Conservation (phyloP, 2,329 filamentous ascomycete species). For the Neofusicoccum laricinum region DNA sequence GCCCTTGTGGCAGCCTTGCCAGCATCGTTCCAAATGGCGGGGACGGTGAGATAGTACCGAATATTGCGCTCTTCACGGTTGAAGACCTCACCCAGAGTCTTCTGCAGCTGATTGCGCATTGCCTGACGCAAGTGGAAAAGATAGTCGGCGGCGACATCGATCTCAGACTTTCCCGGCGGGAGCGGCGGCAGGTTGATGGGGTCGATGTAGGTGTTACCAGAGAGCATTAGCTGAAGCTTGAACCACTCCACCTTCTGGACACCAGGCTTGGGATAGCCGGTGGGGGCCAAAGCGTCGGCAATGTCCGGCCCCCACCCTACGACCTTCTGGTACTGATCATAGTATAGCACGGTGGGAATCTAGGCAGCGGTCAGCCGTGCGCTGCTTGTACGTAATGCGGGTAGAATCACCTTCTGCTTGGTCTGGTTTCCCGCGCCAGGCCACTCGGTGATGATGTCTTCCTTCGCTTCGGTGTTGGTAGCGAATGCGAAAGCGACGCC, state of each 20-base stretch:
- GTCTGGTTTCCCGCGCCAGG: slow-evolving; percentile 95
- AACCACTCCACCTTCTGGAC: slow-evolving; percentile 99
- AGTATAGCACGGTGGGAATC: slow-evolving; percentile 99
- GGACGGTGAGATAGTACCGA: slow-evolving; percentile 96
- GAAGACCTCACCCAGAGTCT: slow-evolving; percentile 95
- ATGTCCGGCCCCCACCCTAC: slow-evolving; percentile 99
- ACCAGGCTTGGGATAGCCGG: slow-evolving; percentile 94
- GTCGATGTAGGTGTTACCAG: slow-evolving; percentile 98
- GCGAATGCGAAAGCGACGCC: slow-evolving; percentile 92
- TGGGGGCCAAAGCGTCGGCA: slow-evolving; percentile 91
- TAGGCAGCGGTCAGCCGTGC: slow-evolving; percentile 36
- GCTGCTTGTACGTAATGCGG: neutral
- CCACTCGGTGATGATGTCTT: slow-evolving; percentile 99
- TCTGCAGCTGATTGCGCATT: slow-evolving; percentile 92
- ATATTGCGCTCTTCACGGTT: slow-evolving; percentile 98
- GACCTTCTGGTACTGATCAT: slow-evolving; percentile 98
- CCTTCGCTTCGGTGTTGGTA: slow-evolving; percentile 94
- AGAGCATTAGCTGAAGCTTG: slow-evolving; percentile 98
- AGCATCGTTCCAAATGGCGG: slow-evolving; percentile 98
- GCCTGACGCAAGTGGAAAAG: slow-evolving; percentile 97
- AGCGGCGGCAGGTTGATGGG: slow-evolving; percentile 97
- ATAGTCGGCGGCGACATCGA: slow-evolving; percentile 98
- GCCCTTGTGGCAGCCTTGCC: slow-evolving; percentile 95
- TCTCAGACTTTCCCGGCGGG: slow-evolving; percentile 96
- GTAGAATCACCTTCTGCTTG: slow-evolving; percentile 82